A percentile compares a stretch with the other conserved stretches of the same genome.
Evolutionary conservation across 2,329 filamentous ascomycete species (phyloP).

Genomic region (Talaromyces atroroseus): DNA sequence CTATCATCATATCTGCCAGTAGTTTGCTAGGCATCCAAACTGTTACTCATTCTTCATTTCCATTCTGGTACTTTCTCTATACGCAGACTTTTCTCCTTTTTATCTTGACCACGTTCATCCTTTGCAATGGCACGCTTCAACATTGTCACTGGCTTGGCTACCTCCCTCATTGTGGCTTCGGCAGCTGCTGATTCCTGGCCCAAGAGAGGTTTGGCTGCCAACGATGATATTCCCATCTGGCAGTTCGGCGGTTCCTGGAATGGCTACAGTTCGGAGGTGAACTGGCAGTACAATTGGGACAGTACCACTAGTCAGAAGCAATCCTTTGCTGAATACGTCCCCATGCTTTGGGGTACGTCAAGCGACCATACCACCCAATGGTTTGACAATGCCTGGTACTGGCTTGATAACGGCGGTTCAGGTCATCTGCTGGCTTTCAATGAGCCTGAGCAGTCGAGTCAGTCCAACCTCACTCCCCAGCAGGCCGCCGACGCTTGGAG

Average conservation of each 20-base stretch:
- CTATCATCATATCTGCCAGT: not conserved
- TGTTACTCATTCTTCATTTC: not conserved
- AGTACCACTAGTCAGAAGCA: slow-evolving; percentile 26
- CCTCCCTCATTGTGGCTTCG: not conserved
- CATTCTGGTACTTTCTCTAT: too few species aligned
- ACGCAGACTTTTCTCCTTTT: too few species aligned
- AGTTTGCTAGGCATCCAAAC: not conserved
- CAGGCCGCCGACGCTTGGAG: slow-evolving; percentile 34
- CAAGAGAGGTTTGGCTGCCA: slow-evolving; percentile 9
- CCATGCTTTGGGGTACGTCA: slow-evolving; percentile 42
- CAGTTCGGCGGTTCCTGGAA: slow-evolving; percentile 9
- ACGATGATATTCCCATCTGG: slow-evolving; percentile 5
- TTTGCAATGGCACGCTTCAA: not conserved
- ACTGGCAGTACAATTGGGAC: slow-evolving; percentile 46
- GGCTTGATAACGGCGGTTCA: slow-evolving; percentile 27
- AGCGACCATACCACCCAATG: slow-evolving; percentile 28
- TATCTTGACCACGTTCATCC: not conserved
- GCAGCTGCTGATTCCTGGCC: slow-evolving; percentile 6
- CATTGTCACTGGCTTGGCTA: slow-evolving; percentile 1
- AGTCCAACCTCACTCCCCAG: slow-evolving; percentile 34
- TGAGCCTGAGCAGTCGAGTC: slow-evolving; percentile 38
- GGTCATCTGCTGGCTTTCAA: slow-evolving; percentile 42
- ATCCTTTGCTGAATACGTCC: slow-evolving; percentile 36
- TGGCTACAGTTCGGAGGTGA: not conserved
- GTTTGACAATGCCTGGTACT: slow-evolving; percentile 28